phyloP scores from a whole-genome alignment of 768 basidiomycete species.

The Russula brevipes region DNA sequence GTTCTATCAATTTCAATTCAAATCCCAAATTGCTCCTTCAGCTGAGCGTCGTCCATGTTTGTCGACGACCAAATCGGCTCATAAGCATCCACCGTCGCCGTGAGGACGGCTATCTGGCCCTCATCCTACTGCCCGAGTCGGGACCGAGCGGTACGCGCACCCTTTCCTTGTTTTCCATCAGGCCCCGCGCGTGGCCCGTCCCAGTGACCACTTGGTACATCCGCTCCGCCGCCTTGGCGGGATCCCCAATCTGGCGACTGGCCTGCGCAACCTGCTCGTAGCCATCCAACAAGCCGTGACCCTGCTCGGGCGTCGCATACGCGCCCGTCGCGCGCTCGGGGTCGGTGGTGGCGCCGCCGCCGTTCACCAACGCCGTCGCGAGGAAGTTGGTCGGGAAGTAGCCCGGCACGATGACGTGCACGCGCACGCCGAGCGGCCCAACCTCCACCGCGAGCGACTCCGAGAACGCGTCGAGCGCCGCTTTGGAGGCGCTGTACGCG shows the following conservation, averaged over 20 bases:
- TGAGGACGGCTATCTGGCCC: constrained; percentile 15
- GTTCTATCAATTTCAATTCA: neutral
- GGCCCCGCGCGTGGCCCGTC: constrained; percentile 23
- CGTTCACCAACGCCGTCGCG: constrained; percentile 4
- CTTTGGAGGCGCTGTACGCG: neutral
- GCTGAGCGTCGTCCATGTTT: neutral
- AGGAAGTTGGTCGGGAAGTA: constrained; percentile 31
- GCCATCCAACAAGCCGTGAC: constrained; percentile 14
- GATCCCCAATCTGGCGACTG: constrained; percentile 28
- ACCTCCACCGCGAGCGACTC: constrained; percentile 25
- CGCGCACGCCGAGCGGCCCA: constrained; percentile 28
- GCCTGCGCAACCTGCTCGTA: constrained; percentile 10
- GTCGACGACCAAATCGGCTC: constrained; percentile 22
- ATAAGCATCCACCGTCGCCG: constrained; percentile 27
- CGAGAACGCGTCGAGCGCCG: neutral
- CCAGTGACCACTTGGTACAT: constrained; percentile 29
- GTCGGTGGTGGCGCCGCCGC: neutral
- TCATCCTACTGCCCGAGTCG: constrained; percentile 27
- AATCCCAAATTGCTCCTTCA: neutral
- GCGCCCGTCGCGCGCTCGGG: neutral
- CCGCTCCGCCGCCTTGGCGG: constrained; percentile 25
- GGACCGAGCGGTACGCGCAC: constrained; percentile 27
- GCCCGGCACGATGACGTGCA: constrained; percentile 28
- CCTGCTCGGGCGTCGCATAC: constrained; percentile 27
- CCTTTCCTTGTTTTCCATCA: constrained; percentile 23